These are phyloP conservation scores for Scheffersomyces cryptocercus DNA, from an alignment of 1,139 yeast species.

Conservation along the genomic window DNA sequence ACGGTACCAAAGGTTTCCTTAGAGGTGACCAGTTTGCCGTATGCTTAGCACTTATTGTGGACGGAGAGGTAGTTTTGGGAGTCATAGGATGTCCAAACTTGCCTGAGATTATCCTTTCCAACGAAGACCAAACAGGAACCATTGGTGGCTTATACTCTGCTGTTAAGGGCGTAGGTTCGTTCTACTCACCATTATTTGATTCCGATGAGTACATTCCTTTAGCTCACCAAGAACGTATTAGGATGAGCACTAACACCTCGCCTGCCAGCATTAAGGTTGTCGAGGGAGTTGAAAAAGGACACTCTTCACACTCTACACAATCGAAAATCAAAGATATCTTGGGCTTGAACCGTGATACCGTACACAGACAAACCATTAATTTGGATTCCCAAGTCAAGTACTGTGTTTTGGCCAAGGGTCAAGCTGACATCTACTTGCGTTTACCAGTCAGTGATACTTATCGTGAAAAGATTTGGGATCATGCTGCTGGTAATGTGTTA, in stretches of 20 bases:
- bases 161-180: conserved; percentile 72
- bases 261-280: conserved; percentile 66
- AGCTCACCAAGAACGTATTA: conserved; percentile 35
- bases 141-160: conserved; percentile 80
- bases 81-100: conserved; percentile 96
- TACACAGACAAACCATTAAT: conserved; percentile 56
- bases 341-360: conserved; percentile 44
- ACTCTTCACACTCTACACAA: conserved; percentile 91
- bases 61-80: conserved; percentile 84
- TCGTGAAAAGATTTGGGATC: conserved; percentile 98
- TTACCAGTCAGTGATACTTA: conserved; percentile 76
- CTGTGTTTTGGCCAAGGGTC: conserved; percentile 86
- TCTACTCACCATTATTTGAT: conserved; percentile 47
- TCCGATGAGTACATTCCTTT: conserved; percentile 36
- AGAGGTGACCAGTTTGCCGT: conserved; percentile 97
- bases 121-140: conserved; percentile 36
- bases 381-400: conserved; percentile 96
- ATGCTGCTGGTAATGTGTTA: conserved; percentile 90
- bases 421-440: conserved; percentile 89
- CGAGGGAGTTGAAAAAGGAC: conserved; percentile 97
- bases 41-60: conserved; percentile 84
- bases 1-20: conserved; percentile 95
- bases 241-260: conserved; percentile 43
- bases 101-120: conserved; percentile 49
- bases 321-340: conserved; percentile 65